Percentiles rank a stretch among this genome's conserved stretches.
These are phyloP conservation scores for Chlamydomonas asymmetrica DNA, from an alignment of 139 green algal species.

Conservation along the genomic window DNA sequence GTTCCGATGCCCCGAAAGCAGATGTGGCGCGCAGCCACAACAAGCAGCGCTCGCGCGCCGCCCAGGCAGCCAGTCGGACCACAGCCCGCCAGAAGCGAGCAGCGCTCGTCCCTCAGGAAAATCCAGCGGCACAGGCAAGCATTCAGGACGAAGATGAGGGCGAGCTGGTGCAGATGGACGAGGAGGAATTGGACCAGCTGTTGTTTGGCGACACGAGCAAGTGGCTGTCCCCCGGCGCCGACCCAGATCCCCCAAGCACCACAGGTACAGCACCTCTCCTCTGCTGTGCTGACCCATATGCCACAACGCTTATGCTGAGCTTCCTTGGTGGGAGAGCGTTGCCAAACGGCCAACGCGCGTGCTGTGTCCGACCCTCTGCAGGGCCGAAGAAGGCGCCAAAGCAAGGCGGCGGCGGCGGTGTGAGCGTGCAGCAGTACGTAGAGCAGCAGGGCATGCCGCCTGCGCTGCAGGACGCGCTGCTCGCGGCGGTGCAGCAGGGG, in stretches of 20 bases:
- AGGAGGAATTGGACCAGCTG: conserved; percentile 25
- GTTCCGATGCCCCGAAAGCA: neutral
- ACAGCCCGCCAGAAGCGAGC: neutral
- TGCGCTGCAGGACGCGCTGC: neutral
- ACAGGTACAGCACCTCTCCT: neutral
- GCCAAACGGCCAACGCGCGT: no score
- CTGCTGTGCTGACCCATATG: neutral
- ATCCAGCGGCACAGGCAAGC: neutral
- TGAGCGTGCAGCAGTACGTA: neutral
- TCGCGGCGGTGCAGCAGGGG: neutral
- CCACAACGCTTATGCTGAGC: neutral
- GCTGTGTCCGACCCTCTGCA: no score
- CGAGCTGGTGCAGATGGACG: conserved; percentile 5
- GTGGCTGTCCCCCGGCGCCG: neutral
- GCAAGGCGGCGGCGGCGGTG: neutral
- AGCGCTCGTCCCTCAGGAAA: neutral
- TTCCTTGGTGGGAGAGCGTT: no score
- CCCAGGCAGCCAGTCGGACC: neutral
- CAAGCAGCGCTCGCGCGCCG: neutral
- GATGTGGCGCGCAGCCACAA: no score
- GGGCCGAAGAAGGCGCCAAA: neutral
- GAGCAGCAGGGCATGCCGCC: neutral
- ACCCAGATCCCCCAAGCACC: neutral
- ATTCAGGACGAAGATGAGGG: conserved; percentile 10
- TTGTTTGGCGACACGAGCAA: conserved; percentile 4